These are phyloP conservation scores for Carnegiea gigantea DNA, from an alignment of 179 eudicot species.

Conservation along the genomic window DNA sequence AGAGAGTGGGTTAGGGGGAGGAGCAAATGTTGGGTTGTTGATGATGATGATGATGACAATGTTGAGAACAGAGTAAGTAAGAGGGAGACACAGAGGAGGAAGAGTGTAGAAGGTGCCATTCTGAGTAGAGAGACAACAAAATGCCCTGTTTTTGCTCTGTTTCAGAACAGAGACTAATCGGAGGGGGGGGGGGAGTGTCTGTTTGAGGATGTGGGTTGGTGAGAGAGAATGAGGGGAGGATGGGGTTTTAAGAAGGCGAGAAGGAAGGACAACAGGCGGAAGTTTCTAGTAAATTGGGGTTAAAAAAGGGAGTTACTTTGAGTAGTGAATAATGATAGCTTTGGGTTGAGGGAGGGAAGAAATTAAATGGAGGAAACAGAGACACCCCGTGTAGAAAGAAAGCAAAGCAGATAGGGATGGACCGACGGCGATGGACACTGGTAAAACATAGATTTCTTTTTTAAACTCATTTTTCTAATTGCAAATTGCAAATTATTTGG, in stretches of 20 bases:
- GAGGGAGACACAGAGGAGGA: slow-evolving; percentile 10
- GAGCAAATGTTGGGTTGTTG: slow-evolving; percentile 27
- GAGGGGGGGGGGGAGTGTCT: background rate
- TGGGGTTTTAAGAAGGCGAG: slow-evolving; percentile 29
- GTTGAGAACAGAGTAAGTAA: background rate
- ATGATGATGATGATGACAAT: slow-evolving; percentile 23
- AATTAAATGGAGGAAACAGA: slow-evolving; percentile 2
- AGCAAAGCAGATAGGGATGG: slow-evolving; percentile 4
- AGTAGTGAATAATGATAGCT: background rate
- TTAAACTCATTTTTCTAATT: background rate
- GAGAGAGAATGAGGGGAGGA: slow-evolving; percentile 4
- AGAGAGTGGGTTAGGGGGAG: slow-evolving; percentile 63
- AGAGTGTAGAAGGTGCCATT: slow-evolving; percentile 21
- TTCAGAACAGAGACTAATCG: background rate
- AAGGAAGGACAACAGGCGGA: slow-evolving; percentile 12
- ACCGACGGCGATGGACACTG: background rate
- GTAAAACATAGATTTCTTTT: background rate
- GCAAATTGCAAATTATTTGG: background rate
- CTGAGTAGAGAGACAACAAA: background rate
- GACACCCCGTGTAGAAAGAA: slow-evolving; percentile 30
- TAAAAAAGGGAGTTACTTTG: background rate
- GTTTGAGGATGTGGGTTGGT: background rate
- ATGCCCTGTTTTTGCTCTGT: slow-evolving; percentile 23
- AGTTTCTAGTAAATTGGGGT: slow-evolving; percentile 31
- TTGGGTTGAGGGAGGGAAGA: slow-evolving; percentile 4